Percentiles rank a stretch among this genome's conserved stretches.
Evolutionary conservation across 2,329 filamentous ascomycete genomes (phyloP).

Genomic region (Fusarium napiforme): DNA sequence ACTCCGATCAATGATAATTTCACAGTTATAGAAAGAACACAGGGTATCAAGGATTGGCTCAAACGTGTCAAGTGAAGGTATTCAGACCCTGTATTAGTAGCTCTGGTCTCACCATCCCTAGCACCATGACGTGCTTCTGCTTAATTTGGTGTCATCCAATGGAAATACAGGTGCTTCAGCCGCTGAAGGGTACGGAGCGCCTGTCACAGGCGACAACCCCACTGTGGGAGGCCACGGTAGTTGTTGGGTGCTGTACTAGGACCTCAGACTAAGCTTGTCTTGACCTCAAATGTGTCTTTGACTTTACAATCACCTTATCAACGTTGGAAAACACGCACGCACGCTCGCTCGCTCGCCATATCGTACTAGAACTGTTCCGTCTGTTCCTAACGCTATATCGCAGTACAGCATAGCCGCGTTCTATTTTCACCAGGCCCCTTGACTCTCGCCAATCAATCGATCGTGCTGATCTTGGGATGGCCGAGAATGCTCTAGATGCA

Average conservation of each 20-base stretch:
- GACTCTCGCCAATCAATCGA: background rate
- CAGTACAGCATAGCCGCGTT: background rate
- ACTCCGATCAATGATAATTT: background rate
- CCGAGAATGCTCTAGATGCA: conserved; percentile 11
- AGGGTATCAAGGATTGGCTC: background rate
- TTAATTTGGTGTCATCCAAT: conserved; percentile 22
- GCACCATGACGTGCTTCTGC: conserved; percentile 4
- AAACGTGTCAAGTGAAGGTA: background rate
- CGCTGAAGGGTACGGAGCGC: background rate
- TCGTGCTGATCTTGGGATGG: conserved; percentile 9
- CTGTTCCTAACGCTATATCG: background rate
- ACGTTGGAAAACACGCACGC: background rate
- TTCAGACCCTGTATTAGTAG: background rate
- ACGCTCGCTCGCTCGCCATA: background rate
- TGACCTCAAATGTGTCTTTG: conserved; percentile 10
- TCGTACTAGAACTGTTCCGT: background rate
- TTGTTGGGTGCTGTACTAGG: background rate
- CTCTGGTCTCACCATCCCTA: background rate
- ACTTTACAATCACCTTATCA: background rate
- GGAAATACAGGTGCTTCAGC: background rate
- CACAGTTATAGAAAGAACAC: no score
- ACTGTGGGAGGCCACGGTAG: background rate
- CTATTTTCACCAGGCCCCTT: background rate
- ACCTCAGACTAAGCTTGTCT: conserved; percentile 9
- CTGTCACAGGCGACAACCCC: conserved; percentile 11